Conservation (phyloP, 192 early-diverging fungal species). For the Backusella tuberculispora region DNA sequence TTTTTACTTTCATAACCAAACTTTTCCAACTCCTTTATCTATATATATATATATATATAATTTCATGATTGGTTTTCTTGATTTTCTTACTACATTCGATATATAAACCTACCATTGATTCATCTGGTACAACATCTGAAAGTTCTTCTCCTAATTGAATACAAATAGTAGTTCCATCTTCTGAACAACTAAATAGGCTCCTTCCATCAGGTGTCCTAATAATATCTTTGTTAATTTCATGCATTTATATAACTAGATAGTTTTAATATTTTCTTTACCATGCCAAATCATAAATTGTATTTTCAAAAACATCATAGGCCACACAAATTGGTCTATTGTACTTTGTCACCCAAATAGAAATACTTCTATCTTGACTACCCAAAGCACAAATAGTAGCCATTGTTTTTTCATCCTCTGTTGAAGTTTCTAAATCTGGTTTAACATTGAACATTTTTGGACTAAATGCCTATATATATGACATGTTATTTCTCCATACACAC, state of each 20-base stretch:
- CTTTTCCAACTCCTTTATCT: conserved; percentile 50
- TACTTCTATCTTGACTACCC: conserved; percentile 86
- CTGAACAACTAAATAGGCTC: conserved; percentile 83
- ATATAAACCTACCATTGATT: conserved; percentile 65
- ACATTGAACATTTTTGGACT: conserved; percentile 79
- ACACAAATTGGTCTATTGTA: conserved; percentile 72
- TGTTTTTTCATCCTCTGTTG: conserved; percentile 35
- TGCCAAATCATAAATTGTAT: conserved; percentile 85
- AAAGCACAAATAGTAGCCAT: conserved; percentile 76
- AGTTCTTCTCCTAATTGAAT: conserved; percentile 76
- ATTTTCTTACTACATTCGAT: background rate
- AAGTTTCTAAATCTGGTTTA: conserved; percentile 22
- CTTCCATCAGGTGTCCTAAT: conserved; percentile 73
- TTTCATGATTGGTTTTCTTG: background rate
- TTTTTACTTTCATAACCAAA: conserved; percentile 51
- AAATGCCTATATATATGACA: conserved; percentile 56
- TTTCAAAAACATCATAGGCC: conserved; percentile 74
- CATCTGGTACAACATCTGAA: conserved; percentile 59
- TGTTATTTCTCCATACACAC: background rate
- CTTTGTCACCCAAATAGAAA: conserved; percentile 89
- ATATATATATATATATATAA: background rate
- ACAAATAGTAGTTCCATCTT: conserved; percentile 87
- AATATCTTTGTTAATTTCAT: background rate
- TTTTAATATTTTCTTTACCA: conserved; percentile 56
- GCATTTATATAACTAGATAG: background rate